Evolutionary conservation across 164 flowering plant genomes (phyloP), one percentile per base, ranked within the genome.

Genomic region (Chimonanthus praecox): DNA sequence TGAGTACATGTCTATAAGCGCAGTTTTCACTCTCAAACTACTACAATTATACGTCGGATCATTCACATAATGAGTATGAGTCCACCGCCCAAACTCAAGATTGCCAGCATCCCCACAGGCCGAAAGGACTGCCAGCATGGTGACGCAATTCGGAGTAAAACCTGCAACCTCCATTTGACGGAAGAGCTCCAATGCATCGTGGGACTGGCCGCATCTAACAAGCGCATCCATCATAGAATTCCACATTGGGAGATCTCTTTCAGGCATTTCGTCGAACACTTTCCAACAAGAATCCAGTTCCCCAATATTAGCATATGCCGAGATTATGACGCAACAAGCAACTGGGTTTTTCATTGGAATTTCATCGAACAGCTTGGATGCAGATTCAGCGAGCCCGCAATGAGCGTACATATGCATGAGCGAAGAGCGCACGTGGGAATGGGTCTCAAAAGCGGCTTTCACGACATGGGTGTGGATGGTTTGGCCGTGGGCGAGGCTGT

Each of bases 1-100:
- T 48, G 76, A 83, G 69, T 87, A 88, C 94, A 87, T 86, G 61
- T 84, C 89, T n/a, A 90, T 60, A 82, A 88, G 80, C 4, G 86
- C 51, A 48, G 89, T 87, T 71, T 90, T 91, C 6, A 90, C 83
- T 7, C 89, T 88, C 66, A 88, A 50, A 11, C 83, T 77, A 76
- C 85, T 83, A 80, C 86, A 87, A 79, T 84, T n/a, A 21, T 84
- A 85, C 86, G 88, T 83, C 10, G 80, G 80, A 43, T 72, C 80
- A 33, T 75, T 80, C 60, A 46, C 80, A 64, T 87, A 73, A 70
- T 74, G 81, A 5, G 79, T 82, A 78, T 86, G 85, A 47, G 86
- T 81, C 88, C 91, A 85, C 45, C 74, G 67, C 21, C 90, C 93
- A 85, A 80, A 80, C 66, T 82, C 85, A 71, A 85, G 76, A 6